A percentile compares a stretch with the other conserved stretches of the same genome.
These are phyloP conservation scores for Aschersonia sp. DNA, from an alignment of 2,329 filamentous ascomycete genomes.

Conservation along the genomic window DNA sequence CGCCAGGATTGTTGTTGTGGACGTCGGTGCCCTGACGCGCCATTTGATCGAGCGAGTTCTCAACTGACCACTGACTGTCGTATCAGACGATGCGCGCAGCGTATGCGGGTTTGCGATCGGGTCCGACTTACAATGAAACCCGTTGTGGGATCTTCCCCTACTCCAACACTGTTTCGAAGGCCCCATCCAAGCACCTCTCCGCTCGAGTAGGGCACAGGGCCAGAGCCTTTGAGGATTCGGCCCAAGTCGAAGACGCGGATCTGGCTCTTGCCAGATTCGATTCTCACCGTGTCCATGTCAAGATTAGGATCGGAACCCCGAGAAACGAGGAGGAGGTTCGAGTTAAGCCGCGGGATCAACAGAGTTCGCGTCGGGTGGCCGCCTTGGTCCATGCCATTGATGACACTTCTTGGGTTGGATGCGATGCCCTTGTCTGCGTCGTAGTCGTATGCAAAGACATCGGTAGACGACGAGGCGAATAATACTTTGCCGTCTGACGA, in stretches of 20 bases:
- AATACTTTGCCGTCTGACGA: slow-evolving; percentile 29
- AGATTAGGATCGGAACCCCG: slow-evolving; percentile 45
- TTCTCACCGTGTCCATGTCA: slow-evolving; percentile 30
- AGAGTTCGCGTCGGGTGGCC: slow-evolving; percentile 51
- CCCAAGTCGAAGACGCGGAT: slow-evolving; percentile 34
- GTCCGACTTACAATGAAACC: slow-evolving; percentile 22
- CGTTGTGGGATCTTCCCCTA: slow-evolving; percentile 40
- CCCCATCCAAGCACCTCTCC: slow-evolving; percentile 44
- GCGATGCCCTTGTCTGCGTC: slow-evolving; percentile 32
- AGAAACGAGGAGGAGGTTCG: slow-evolving; percentile 43
- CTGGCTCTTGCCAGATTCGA: slow-evolving; percentile 40
- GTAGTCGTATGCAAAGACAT: slow-evolving; percentile 41
- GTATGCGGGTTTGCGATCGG: not conserved
- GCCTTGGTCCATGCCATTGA: slow-evolving; percentile 39
- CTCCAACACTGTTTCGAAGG: slow-evolving; percentile 52
- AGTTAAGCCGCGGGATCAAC: slow-evolving; percentile 34
- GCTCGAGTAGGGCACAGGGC: slow-evolving; percentile 23
- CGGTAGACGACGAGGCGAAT: slow-evolving; percentile 30
- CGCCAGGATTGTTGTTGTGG: slow-evolving; percentile 52
- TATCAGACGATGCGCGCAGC: not conserved
- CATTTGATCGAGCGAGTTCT: slow-evolving; percentile 52
- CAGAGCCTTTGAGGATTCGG: slow-evolving; percentile 10
- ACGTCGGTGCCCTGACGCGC: slow-evolving; percentile 38
- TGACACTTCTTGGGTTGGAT: slow-evolving; percentile 26
- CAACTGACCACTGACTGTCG: slow-evolving; percentile 34